Percentiles rank a stretch among this genome's conserved stretches.
phyloP scores from a whole-genome alignment of 345 rosid species.

The Citrus cavaleriei region DNA sequence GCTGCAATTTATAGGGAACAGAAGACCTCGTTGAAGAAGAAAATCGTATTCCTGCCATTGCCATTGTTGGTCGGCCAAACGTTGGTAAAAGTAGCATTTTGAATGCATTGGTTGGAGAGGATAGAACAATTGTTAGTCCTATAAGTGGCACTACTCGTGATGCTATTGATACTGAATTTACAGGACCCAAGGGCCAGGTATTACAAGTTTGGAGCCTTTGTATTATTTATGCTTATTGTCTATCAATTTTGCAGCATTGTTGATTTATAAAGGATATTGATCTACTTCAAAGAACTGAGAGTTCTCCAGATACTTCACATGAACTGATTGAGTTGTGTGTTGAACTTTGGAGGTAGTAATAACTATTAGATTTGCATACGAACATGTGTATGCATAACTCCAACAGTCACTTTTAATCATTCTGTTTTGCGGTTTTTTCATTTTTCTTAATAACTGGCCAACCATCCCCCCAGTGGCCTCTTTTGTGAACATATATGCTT shows the following conservation, averaged over 20 bases:
- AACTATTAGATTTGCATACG: neutral
- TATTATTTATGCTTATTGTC: neutral
- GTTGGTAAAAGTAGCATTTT: constrained; percentile 98
- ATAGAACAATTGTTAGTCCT: constrained; percentile 96
- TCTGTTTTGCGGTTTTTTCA: neutral
- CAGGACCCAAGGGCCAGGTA: constrained; percentile 90
- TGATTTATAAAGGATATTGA: neutral
- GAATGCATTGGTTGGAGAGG: constrained; percentile 95
- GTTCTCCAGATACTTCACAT: neutral
- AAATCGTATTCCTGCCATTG: constrained; percentile 77
- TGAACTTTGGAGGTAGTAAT: neutral
- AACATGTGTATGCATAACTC: neutral
- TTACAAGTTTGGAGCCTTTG: constrained; percentile 11
- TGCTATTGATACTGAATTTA: constrained; percentile 91
- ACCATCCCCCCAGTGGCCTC: neutral
- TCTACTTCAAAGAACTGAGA: neutral
- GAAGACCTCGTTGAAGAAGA: constrained; percentile 50
- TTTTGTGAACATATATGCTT: neutral
- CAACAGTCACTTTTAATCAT: neutral
- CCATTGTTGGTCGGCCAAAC: constrained; percentile 94
- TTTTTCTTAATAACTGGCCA: neutral
- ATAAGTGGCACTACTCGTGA: constrained; percentile 98
- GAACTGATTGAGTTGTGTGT: neutral
- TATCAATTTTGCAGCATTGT: neutral
- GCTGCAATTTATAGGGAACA: constrained; percentile 35